These are phyloP conservation scores for Citrus sp. DNA, from an alignment of 345 rosid genomes.

Conservation along the genomic window DNA sequence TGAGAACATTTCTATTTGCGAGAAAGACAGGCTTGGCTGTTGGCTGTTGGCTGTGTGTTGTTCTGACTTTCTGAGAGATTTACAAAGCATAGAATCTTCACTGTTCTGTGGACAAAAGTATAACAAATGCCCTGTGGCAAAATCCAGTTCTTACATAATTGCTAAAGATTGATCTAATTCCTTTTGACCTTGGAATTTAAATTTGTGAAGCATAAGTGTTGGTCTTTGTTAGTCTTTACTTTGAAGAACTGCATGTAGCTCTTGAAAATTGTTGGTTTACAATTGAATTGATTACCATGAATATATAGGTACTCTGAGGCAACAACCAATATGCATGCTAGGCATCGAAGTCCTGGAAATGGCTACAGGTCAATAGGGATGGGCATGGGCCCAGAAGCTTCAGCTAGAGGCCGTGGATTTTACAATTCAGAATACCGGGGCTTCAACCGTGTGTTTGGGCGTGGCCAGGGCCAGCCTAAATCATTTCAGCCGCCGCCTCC, in stretches of 20 bases:
- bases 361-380: constrained; percentile 79
- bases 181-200: background rate
- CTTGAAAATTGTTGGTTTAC: background rate
- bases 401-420: constrained; percentile 75
- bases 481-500: constrained; percentile 54
- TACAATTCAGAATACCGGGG: constrained; percentile 68
- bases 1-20: background rate
- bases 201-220: background rate
- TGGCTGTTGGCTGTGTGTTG: background rate
- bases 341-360: constrained; percentile 88
- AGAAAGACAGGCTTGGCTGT: constrained; percentile 7
- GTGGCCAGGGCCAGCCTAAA: constrained; percentile 65
- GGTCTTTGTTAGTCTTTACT: background rate
- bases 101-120: constrained; percentile 1
- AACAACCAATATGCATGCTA: constrained; percentile 61
- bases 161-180: background rate
- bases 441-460: constrained; percentile 76
- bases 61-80: background rate
- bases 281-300: background rate
- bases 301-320: background rate
- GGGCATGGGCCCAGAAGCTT: constrained; percentile 63
- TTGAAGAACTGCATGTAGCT: background rate
- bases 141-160: background rate
- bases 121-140: background rate
- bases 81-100: background rate